Evolutionary conservation across 192 early-diverging fungal species (phyloP), one percentile per base, ranked within the genome.

Genomic region (Dimargaris xerosporica): DNA sequence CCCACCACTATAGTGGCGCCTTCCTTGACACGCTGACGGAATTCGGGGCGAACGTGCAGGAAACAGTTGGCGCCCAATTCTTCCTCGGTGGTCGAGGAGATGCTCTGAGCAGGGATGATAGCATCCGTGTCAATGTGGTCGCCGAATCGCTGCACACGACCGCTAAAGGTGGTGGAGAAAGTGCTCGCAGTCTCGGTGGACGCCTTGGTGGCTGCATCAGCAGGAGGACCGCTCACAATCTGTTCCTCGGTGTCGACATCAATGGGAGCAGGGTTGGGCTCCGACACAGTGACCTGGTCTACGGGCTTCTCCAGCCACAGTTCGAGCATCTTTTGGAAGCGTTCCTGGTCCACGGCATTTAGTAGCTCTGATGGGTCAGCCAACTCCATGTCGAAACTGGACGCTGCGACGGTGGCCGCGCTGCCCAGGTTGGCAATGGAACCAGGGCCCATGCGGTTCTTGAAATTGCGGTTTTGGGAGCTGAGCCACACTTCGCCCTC

Each of bases 381-480:
- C 39, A 85, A 70, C 66, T 74, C 75, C 86, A 88, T 88, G 73
- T 71, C 77, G 65, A 89, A 89, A 31, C 79, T 80, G 9, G 87
- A 89, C 2, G 85, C 87, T 21, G 87, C 87, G 19, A 89, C 87
- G 15, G 85, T 87, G 45, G 87, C 83, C 16, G 87, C 87, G 19
- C 85, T 87, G 23, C 81, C 78, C 41, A 89, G 74, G 71, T 89
- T 89, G 56, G 78, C 87, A 54, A 89, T 89, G 39, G 82, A 81
- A 51, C 87, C 87, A 54, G 83, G 82, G 26, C 87, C 87, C 87
- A 89, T 89, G 64, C 87, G 81, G 73, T 89, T 89, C 74, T 83
- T 84, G 68, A 89, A 89, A 70, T 89, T 89, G 66, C 87, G 80
- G 79, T 89, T 89, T 77, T 89, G 87, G 60, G 85, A 87, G 67